Percentiles rank a stretch among this genome's conserved stretches.
phyloP scores from a whole-genome alignment of 73 alveolate genomes.

The Paramecium primaurelia region DNA sequence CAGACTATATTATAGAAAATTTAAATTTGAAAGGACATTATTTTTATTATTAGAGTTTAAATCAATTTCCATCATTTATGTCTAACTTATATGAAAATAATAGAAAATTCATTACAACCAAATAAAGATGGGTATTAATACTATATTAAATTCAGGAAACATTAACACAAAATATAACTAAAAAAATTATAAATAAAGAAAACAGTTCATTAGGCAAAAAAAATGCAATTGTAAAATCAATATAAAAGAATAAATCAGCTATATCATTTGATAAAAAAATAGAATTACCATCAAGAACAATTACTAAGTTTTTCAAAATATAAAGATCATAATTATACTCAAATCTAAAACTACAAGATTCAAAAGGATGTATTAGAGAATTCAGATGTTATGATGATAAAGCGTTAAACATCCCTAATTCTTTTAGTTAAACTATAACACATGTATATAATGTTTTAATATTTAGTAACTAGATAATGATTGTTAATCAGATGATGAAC shows the following conservation, averaged over 20 bases:
- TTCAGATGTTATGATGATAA: slow-evolving; percentile 18
- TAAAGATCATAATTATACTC: not conserved
- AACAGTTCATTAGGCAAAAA: not conserved
- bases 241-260: not conserved
- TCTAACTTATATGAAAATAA: not conserved
- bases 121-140: slow-evolving; percentile 3
- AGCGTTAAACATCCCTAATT: not conserved
- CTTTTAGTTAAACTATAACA: not conserved
- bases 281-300: not conserved
- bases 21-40: not conserved
- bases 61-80: not conserved
- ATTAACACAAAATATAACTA: not conserved
- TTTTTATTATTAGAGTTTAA: not conserved
- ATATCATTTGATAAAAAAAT: not conserved
- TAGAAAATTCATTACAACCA: not conserved
- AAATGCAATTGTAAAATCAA: not conserved
- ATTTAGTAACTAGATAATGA: not conserved
- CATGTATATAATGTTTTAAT: not conserved
- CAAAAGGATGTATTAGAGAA: not conserved
- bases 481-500: slow-evolving; percentile 26
- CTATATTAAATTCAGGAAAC: not conserved
- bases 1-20: not conserved
- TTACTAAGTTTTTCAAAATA: not conserved
- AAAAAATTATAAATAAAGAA: not conserved
- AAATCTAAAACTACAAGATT: not conserved